phyloP scores from a whole-genome alignment of 345 rosid genomes.

The Physaria fendleri region DNA sequence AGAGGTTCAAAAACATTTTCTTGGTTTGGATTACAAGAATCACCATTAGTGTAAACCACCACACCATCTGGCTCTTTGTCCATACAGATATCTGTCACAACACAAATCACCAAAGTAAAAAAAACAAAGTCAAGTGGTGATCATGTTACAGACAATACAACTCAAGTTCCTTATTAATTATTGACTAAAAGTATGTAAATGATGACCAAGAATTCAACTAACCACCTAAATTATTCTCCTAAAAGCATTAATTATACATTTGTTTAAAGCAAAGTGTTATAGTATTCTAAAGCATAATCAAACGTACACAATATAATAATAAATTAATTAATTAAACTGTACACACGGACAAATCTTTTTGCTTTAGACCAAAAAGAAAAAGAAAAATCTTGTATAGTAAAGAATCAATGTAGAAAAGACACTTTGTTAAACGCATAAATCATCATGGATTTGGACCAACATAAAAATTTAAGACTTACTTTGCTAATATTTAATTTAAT shows the following conservation, averaged over 20 bases:
- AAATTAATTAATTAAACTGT: constrained; percentile 8
- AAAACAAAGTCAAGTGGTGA: not conserved
- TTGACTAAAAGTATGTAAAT: constrained; percentile 18
- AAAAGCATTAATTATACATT: constrained; percentile 22
- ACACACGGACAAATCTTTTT: constrained; percentile 24
- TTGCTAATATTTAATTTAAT: not conserved
- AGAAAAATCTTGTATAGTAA: constrained; percentile 9
- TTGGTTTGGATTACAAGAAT: constrained; percentile 36
- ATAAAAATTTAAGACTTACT: constrained; percentile 2
- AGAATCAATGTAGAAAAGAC: constrained; percentile 15
- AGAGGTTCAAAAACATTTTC: constrained; percentile 37
- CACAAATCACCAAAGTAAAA: constrained; percentile 41
- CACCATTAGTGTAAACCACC: constrained; percentile 43
- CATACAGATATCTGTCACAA: constrained; percentile 61
- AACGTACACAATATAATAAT: not conserved
- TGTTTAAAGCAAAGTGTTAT: constrained; percentile 15
- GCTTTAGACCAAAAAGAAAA: not conserved
- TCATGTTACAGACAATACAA: constrained; percentile 14
- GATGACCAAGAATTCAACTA: constrained; percentile 31
- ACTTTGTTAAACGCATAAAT: constrained; percentile 14
- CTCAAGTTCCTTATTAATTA: constrained; percentile 1
- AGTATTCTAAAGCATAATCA: constrained; percentile 13
- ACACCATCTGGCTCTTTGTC: constrained; percentile 74
- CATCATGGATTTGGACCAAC: constrained; percentile 25
- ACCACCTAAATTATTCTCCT: constrained; percentile 24